Conservation (phyloP, 495 filamentous ascomycete species). For the Penicillium coffeae region DNA sequence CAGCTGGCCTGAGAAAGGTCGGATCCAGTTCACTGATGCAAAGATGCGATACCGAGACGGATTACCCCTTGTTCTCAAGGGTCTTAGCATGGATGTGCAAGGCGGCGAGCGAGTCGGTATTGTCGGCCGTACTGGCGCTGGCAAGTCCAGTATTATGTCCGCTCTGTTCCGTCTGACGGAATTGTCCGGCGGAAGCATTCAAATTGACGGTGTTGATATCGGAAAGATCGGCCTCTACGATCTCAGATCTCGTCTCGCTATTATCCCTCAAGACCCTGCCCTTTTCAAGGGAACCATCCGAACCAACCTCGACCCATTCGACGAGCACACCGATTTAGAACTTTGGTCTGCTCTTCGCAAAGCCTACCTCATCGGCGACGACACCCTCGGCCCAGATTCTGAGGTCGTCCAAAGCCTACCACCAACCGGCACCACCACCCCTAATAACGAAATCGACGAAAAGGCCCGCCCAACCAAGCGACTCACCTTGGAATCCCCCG, state of each 20-base stretch:
- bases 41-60: conserved; percentile 87
- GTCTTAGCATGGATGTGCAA: conserved; percentile 68
- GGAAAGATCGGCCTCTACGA: conserved; percentile 78
- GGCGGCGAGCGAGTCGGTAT: conserved; percentile 92
- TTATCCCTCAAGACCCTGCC: conserved; percentile 95
- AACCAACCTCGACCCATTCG: conserved; percentile 88
- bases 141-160: conserved; percentile 92
- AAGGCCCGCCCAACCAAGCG: conserved; percentile 31
- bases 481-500: conserved; percentile 75
- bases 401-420: conserved; percentile 20
- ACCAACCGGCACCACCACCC: conserved; percentile 10
- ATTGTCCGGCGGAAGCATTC: conserved; percentile 75
- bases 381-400: conserved; percentile 18
- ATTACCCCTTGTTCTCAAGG: conserved; percentile 79
- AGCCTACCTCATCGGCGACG: conserved; percentile 67
- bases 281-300: conserved; percentile 90
- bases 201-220: conserved; percentile 89
- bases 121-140: conserved; percentile 89
- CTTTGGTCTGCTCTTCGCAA: conserved; percentile 84
- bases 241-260: conserved; percentile 81
- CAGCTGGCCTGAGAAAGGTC: conserved; percentile 79
- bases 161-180: conserved; percentile 89
- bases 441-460: conserved; percentile 7
- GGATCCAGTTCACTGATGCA: conserved; percentile 79
- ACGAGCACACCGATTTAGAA: conserved; percentile 79